phyloP scores from a whole-genome alignment of 2,329 filamentous ascomycete genomes.

The Beauveria rudraprayagi region DNA sequence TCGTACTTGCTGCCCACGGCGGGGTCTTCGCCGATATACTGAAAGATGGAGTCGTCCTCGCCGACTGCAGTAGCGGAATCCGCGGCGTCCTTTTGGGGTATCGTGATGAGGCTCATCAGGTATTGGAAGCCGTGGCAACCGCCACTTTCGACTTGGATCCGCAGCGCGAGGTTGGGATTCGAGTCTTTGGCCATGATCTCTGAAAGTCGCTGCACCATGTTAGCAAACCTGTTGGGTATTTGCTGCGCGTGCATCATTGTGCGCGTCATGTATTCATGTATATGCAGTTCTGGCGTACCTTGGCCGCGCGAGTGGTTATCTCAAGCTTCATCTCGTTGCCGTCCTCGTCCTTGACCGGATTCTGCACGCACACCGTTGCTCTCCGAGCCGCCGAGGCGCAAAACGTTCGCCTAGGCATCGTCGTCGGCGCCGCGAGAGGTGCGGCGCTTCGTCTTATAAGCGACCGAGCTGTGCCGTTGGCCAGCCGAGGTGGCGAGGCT shows the following conservation, averaged over 20 bases:
- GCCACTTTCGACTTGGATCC: conserved; percentile 84
- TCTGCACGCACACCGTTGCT: conserved; percentile 48
- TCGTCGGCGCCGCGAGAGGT: background rate
- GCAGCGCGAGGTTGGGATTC: conserved; percentile 78
- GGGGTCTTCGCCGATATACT: conserved; percentile 50
- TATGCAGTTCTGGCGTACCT: conserved; percentile 42
- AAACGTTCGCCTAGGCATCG: conserved; percentile 24
- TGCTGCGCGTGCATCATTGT: too few relatives aligned
- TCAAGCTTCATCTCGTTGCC: conserved; percentile 77
- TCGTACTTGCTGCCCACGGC: conserved; percentile 21
- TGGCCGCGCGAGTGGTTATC: conserved; percentile 75
- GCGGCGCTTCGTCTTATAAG: background rate
- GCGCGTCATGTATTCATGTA: too few relatives aligned
- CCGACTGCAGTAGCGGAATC: conserved; percentile 31
- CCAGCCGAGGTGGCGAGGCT: conserved; percentile 13
- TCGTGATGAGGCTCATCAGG: conserved; percentile 73
- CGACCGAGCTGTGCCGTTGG: conserved; percentile 5
- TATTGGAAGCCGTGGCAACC: conserved; percentile 99
- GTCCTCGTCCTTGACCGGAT: conserved; percentile 72
- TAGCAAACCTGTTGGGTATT: background rate
- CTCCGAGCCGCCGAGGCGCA: conserved; percentile 26
- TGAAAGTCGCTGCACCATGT: conserved; percentile 51
- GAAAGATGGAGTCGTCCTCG: conserved; percentile 84
- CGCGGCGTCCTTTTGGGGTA: conserved; percentile 35
- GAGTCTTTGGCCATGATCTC: conserved; percentile 65